phyloP scores from a whole-genome alignment of 805 yeast species.

The Pachysolen tannophilus region DNA sequence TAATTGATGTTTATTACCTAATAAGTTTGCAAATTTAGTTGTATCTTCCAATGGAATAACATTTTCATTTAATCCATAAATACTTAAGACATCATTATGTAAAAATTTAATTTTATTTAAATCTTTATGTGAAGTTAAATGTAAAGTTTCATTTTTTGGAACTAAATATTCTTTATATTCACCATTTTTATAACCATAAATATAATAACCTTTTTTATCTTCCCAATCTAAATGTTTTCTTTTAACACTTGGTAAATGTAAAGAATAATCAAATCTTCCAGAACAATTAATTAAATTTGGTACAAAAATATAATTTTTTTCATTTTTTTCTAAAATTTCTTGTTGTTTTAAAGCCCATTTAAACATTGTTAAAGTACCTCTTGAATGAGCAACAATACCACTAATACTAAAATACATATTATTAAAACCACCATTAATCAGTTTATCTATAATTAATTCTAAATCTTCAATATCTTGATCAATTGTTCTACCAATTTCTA shows the following conservation, averaged over 20 bases:
- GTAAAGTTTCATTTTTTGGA: conserved; percentile 41
- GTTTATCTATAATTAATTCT: conserved; percentile 32
- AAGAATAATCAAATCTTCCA: conserved; percentile 53
- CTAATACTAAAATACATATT: conserved; percentile 38
- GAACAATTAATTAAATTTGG: conserved; percentile 68
- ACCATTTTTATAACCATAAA: conserved; percentile 44
- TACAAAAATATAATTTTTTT: conserved; percentile 30
- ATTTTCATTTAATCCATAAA: conserved; percentile 65
- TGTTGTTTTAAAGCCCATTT: conserved; percentile 53
- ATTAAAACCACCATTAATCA: conserved; percentile 18
- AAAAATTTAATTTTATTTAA: background rate
- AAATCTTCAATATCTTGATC: conserved; percentile 65
- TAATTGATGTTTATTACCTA: conserved; percentile 52
- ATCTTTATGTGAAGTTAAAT: conserved; percentile 42
- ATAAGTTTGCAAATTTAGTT: conserved; percentile 45
- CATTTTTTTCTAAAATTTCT: conserved; percentile 20
- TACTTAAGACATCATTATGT: conserved; percentile 41
- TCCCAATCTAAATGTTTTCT: conserved; percentile 29
- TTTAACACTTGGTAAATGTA: conserved; percentile 33
- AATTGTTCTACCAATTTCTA: conserved; percentile 44
- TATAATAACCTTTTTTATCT: conserved; percentile 29
- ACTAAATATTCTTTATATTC: conserved; percentile 31
- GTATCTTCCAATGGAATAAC: conserved; percentile 62
- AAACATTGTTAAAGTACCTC: conserved; percentile 74
- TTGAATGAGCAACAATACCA: conserved; percentile 67